Evolutionary conservation across 1,284 basidiomycete species (phyloP), one percentile per base, ranked within the genome.

Genomic region (Cerrena zonata): DNA sequence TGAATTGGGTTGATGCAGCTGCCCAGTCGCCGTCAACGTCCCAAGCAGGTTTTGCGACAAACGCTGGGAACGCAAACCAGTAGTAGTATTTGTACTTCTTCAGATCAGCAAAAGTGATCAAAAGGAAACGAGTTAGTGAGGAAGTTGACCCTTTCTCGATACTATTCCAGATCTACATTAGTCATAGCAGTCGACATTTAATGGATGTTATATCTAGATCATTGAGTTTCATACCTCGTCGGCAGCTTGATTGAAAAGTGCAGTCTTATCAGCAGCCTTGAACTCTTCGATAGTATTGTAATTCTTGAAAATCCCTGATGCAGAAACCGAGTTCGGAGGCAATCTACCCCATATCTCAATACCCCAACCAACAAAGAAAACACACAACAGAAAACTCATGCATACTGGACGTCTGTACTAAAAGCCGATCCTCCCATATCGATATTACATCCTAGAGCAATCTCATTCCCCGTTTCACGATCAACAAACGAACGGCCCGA

Each of bases 1-100:
- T 63, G 37, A 77, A 64, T 30, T 60, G 61, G 4, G 71, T 68
- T 2, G 68, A 65, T 1, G 79, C 82, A 38, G 58, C 51, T 41
- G 63, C 66, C 84, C 84, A 86, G 2, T 73, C 68, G 15, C 73
- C 75, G 37, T 73, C 69, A 51, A 92, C 78, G 69, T 92, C 83
- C 93, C 93, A 96, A 0, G 84, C 80, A 2, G 93, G 92, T 58
- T 90, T 91, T 13, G 89, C 77, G 0, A 88, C 82, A 51, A 98
- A 83, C 0, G 93, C 92, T 0, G 96, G 96, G 67, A 97, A 96
- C 0, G 90, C 90, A 61, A 97, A 97, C 94, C 95, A 98, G 69
- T 99, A 97, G 65, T 89, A 94, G 67, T 92, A 98, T 56, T 88
- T 89, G 74, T 95, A 98, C 69, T 95, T 97, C 76, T 99, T 99